A percentile compares a stretch with the other conserved stretches of the same genome.
These are phyloP conservation scores for Neopestalotiopsis sp. DNA, from an alignment of 2,329 filamentous ascomycete species.

Conservation along the genomic window DNA sequence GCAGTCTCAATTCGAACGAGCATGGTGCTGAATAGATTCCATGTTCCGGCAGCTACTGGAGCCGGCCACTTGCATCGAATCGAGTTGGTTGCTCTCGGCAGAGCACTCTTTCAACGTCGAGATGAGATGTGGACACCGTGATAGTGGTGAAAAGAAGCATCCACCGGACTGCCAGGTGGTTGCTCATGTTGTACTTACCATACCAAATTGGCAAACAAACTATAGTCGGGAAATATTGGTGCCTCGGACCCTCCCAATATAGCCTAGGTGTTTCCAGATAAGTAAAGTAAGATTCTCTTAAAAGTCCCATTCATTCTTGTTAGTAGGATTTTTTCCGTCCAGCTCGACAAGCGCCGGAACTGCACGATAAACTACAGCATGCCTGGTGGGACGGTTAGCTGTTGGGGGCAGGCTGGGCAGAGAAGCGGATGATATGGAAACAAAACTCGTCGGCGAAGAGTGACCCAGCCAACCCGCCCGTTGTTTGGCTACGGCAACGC, in stretches of 20 bases:
- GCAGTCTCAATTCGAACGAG: neutral
- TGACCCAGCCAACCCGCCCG: neutral
- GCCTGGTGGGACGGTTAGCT: neutral
- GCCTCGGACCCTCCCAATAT: neutral
- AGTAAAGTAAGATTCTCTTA: neutral
- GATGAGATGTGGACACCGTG: neutral
- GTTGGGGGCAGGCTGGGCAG: neutral
- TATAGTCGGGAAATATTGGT: neutral
- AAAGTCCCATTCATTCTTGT: neutral
- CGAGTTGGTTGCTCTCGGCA: neutral
- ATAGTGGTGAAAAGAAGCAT: neutral
- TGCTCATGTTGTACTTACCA: neutral
- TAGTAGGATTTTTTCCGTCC: constrained; percentile 2
- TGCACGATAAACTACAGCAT: neutral
- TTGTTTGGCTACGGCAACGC: neutral
- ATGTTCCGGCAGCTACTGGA: neutral
- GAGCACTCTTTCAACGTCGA: neutral
- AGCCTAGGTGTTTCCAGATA: neutral
- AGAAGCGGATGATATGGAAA: neutral
- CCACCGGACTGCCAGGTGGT: neutral
- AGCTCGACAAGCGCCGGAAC: neutral
- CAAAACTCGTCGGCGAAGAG: neutral
- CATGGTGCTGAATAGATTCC: neutral
- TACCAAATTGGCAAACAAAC: neutral
- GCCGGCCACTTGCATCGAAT: neutral